Evolutionary conservation across 1,284 basidiomycete genomes (phyloP).

Genomic region (Anthracocystis walkeri): DNA sequence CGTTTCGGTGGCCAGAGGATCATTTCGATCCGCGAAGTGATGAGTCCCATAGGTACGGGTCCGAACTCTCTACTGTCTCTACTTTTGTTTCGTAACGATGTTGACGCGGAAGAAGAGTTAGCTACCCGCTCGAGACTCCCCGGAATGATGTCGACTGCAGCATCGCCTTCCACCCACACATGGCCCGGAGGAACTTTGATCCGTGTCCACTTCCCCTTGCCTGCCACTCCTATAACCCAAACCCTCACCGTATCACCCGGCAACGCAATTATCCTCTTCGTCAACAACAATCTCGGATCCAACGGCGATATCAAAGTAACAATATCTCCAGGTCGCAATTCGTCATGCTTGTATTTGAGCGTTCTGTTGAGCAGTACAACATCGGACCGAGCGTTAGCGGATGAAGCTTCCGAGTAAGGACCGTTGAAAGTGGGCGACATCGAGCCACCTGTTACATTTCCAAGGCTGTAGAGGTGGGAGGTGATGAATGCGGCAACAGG

Average conservation of each 20-base stretch:
- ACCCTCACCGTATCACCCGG: constrained; percentile 73
- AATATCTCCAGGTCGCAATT: constrained; percentile 72
- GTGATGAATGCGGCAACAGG: constrained; percentile 72
- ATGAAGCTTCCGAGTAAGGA: constrained; percentile 5
- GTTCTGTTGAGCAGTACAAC: constrained; percentile 73
- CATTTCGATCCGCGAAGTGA: constrained; percentile 70
- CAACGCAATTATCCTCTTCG: constrained; percentile 73
- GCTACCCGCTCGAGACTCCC: constrained; percentile 19
- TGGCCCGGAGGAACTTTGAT: constrained; percentile 62
- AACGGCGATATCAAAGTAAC: constrained; percentile 73
- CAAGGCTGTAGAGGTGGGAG: constrained; percentile 71
- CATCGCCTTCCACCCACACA: constrained; percentile 74
- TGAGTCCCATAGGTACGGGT: constrained; percentile 72
- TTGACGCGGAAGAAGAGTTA: constrained; percentile 24
- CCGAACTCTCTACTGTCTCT: constrained; percentile 73
- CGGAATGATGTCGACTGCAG: constrained; percentile 63
- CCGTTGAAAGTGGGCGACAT: constrained; percentile 58
- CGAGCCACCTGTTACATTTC: constrained; percentile 71
- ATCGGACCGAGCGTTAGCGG: constrained; percentile 72
- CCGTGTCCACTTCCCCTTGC: constrained; percentile 35
- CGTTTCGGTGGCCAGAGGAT: constrained; percentile 71
- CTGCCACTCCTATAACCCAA: constrained; percentile 22
- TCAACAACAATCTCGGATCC: constrained; percentile 72
- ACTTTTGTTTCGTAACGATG: constrained; percentile 18
- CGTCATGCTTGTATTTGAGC: constrained; percentile 65